phyloP scores from a whole-genome alignment of 352 stramenopile genomes.

The Phytopythium oedochilum region DNA sequence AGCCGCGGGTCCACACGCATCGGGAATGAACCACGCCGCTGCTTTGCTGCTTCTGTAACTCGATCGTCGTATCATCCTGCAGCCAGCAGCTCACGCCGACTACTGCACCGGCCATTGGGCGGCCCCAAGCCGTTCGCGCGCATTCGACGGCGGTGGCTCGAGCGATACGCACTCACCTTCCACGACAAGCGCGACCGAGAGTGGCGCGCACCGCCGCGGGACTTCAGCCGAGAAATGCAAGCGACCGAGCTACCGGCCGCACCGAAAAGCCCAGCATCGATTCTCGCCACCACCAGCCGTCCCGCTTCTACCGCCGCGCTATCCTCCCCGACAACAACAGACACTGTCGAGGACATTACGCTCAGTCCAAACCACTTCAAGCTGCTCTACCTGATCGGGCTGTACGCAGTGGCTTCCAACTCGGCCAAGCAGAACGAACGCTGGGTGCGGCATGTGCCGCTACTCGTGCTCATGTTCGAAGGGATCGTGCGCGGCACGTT shows the following conservation, averaged over 20 bases:
- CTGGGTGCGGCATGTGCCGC: constrained; percentile 94
- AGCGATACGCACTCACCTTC: no score
- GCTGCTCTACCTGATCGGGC: constrained; percentile 93
- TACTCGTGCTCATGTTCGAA: constrained; percentile 97
- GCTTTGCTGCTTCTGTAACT: background rate
- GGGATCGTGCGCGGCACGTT: constrained; percentile 92
- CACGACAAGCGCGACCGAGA: background rate
- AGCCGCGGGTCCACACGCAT: background rate
- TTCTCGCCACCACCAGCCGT: background rate
- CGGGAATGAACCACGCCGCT: constrained; percentile 1
- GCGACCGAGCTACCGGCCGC: background rate
- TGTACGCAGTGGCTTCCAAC: constrained; percentile 91
- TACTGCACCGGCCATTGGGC: background rate
- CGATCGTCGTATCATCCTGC: background rate
- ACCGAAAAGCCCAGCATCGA: constrained; percentile 6
- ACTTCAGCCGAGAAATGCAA: constrained; percentile 3
- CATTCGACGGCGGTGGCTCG: no score
- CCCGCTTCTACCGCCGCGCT: constrained; percentile 4
- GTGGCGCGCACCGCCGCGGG: background rate
- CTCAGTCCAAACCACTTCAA: constrained; percentile 96
- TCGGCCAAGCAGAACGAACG: constrained; percentile 90
- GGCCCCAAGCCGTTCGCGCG: background rate
- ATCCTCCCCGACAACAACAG: constrained; percentile 6
- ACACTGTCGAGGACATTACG: constrained; percentile 12
- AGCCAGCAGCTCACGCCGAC: background rate